Evolutionary conservation across 768 basidiomycete genomes (phyloP).

Genomic region (Tulasnella sp.): DNA sequence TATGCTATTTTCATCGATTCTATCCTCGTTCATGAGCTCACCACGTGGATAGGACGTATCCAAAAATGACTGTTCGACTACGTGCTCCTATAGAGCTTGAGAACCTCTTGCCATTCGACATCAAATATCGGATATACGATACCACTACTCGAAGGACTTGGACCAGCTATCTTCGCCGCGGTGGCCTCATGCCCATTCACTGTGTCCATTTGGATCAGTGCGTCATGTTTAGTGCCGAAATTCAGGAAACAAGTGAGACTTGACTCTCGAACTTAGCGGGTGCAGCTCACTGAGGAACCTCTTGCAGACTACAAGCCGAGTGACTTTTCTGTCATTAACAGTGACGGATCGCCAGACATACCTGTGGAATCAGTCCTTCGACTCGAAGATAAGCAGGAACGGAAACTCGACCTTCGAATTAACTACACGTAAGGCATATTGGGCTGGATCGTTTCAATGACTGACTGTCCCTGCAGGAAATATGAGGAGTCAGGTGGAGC

Average conservation of each 20-base stretch:
- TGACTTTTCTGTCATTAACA: slow-evolving; percentile 96
- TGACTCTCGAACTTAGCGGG: neutral
- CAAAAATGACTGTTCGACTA: slow-evolving; percentile 75
- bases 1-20: slow-evolving; percentile 29
- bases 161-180: slow-evolving; percentile 85
- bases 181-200: slow-evolving; percentile 93
- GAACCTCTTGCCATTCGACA: slow-evolving; percentile 87
- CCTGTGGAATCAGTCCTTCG: slow-evolving; percentile 66
- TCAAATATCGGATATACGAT: slow-evolving; percentile 95
- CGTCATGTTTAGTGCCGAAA: slow-evolving; percentile 72
- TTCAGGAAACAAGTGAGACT: slow-evolving; percentile 78
- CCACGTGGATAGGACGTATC: slow-evolving; percentile 53
- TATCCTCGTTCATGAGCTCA: neutral
- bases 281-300: neutral
- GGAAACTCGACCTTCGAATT: slow-evolving; percentile 73
- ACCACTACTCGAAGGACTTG: slow-evolving; percentile 92
- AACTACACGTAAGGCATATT: slow-evolving; percentile 70
- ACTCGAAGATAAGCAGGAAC: slow-evolving; percentile 61
- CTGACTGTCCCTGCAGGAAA: slow-evolving; percentile 34
- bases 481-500: slow-evolving; percentile 89
- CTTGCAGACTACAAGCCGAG: slow-evolving; percentile 79
- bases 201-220: slow-evolving; percentile 88
- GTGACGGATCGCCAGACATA: slow-evolving; percentile 83
- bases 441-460: neutral
- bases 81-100: slow-evolving; percentile 93